These are phyloP conservation scores for Ogataea paradorogensis DNA, from an alignment of 805 yeast genomes.

Conservation along the genomic window DNA sequence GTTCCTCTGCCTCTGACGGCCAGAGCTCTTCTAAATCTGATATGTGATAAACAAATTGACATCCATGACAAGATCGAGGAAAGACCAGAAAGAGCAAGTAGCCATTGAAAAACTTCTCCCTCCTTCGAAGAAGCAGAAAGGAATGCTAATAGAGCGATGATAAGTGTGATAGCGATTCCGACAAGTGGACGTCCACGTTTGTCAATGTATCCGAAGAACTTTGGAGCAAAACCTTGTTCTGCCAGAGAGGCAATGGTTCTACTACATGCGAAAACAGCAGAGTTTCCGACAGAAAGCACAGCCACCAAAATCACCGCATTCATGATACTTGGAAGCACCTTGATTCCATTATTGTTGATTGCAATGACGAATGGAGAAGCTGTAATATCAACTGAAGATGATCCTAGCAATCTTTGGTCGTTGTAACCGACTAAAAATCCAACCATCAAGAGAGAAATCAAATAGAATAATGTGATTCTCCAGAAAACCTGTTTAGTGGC, in stretches of 20 bases:
- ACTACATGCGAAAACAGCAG: constrained; percentile 69
- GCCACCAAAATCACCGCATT: constrained; percentile 71
- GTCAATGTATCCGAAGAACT: constrained; percentile 62
- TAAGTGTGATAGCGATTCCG: constrained; percentile 54
- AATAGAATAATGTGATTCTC: constrained; percentile 52
- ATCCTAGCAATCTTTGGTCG: constrained; percentile 45
- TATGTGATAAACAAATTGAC: constrained; percentile 61
- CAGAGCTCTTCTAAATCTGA: constrained; percentile 68
- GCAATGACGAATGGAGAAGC: constrained; percentile 80
- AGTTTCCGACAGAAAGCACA: constrained; percentile 71
- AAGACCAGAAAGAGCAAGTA: constrained; percentile 71
- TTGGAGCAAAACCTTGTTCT: constrained; percentile 66
- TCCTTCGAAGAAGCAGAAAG: constrained; percentile 56
- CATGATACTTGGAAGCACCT: constrained; percentile 64
- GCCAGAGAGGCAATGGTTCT: constrained; percentile 67
- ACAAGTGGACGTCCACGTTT: constrained; percentile 72
- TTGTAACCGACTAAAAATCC: constrained; percentile 57
- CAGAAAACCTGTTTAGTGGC: constrained; percentile 60
- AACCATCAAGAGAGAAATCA: constrained; percentile 46
- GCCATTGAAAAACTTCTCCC: constrained; percentile 62
- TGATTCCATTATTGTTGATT: constrained; percentile 55
- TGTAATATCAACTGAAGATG: constrained; percentile 46
- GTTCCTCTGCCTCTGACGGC: constrained; percentile 59
- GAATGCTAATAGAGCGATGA: constrained; percentile 56
- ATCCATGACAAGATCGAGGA: constrained; percentile 77